Percentiles rank a stretch among this genome's conserved stretches.
Conservation (phyloP, 2,329 filamentous ascomycete genomes). For the Colletotrichum horii region DNA sequence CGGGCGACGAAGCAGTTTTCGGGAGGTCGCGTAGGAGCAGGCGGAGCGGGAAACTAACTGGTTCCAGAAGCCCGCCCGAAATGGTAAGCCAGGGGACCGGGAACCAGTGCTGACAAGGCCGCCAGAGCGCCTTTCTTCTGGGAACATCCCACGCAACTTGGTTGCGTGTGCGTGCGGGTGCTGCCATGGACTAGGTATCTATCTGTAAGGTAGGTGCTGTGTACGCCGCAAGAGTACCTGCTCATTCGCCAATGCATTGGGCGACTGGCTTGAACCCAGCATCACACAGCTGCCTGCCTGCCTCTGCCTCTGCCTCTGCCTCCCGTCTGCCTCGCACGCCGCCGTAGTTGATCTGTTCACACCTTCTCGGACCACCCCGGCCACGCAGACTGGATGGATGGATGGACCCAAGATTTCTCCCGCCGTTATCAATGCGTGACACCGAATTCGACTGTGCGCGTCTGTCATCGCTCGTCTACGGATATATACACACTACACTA, state of each 20-base stretch:
- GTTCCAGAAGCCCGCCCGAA: conserved; percentile 8
- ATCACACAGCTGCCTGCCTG: neutral
- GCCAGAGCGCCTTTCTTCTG: neutral
- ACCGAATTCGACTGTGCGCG: neutral
- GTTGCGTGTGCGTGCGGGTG: neutral
- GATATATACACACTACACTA: no score
- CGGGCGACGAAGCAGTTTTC: conserved; percentile 15
- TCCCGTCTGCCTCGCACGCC: neutral
- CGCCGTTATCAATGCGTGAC: neutral
- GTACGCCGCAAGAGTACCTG: no score
- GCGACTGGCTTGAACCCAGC: neutral
- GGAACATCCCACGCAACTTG: neutral
- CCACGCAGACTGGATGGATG: neutral
- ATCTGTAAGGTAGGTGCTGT: no score
- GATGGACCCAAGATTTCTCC: neutral
- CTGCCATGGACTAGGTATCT: no score
- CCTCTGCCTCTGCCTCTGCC: neutral
- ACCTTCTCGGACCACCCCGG: neutral
- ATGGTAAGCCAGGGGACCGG: conserved; percentile 1
- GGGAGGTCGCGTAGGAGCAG: conserved; percentile 5
- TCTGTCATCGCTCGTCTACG: neutral
- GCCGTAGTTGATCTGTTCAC: neutral
- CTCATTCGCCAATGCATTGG: no score
- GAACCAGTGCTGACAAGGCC: neutral
- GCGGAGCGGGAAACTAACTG: conserved; percentile 13